Conservation (phyloP, 108 stramenopile genomes). For the Fragilariopsis cylindrus region DNA sequence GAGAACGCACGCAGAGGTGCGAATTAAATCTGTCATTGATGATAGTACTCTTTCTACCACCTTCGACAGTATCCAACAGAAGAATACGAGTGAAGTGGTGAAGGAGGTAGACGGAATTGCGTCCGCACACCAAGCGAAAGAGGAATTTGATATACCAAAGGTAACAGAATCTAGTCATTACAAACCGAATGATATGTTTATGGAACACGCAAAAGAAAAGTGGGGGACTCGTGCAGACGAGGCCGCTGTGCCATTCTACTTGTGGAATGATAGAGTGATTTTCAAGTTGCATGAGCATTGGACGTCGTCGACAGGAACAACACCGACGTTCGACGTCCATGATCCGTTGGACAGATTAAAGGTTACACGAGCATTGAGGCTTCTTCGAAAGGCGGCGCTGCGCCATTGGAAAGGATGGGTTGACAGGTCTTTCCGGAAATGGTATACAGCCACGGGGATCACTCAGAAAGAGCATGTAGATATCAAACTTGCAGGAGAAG, state of each 20-base stretch:
- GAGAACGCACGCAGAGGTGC: too few relatives aligned
- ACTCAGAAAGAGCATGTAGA: background rate
- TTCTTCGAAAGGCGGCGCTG: background rate
- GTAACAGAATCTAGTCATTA: too few relatives aligned
- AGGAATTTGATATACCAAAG: too few relatives aligned
- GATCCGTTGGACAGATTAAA: background rate
- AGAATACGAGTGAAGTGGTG: too few relatives aligned
- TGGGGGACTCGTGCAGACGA: slow-evolving; percentile 17
- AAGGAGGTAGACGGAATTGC: too few relatives aligned
- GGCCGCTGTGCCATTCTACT: slow-evolving; percentile 9
- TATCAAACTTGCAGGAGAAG: background rate
- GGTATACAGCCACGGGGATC: background rate
- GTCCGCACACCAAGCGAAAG: too few relatives aligned
- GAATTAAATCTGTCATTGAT: too few relatives aligned
- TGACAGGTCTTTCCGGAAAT: background rate
- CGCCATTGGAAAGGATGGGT: background rate
- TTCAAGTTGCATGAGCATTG: background rate
- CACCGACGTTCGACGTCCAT: background rate
- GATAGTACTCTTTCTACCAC: too few relatives aligned
- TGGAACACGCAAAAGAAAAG: background rate
- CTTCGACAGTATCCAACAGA: too few relatives aligned
- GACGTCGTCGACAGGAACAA: background rate
- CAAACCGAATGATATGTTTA: too few relatives aligned
- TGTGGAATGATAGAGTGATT: slow-evolving; percentile 10
- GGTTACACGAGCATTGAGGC: background rate